Conservation (phyloP, 306 rosid genomes). For the Cicer arietinum region DNA sequence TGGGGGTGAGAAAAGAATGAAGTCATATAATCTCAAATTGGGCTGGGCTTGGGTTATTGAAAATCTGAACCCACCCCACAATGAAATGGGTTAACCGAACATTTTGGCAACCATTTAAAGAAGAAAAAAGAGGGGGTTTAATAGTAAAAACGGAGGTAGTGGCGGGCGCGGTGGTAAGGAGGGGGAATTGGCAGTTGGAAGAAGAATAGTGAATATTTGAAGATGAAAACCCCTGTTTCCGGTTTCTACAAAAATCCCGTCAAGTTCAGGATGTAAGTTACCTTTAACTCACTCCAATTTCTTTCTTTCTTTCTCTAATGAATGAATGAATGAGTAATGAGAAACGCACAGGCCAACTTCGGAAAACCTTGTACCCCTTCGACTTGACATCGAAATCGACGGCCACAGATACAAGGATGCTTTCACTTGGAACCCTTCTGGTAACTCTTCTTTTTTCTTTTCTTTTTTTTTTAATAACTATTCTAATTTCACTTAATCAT, state of each 20-base stretch:
- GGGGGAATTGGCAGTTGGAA: too few relatives aligned
- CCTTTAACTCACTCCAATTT: not conserved
- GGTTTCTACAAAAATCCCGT: slow-evolving; percentile 64
- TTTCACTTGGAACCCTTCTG: slow-evolving; percentile 97
- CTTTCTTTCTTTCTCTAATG: not conserved
- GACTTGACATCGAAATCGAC: slow-evolving; percentile 76
- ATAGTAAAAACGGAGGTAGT: too few relatives aligned
- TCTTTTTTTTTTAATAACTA: not conserved
- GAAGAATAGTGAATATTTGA: not conserved
- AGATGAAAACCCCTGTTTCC: slow-evolving; percentile 69
- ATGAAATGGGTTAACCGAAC: too few relatives aligned
- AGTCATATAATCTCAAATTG: too few relatives aligned
- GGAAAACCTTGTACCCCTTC: slow-evolving; percentile 74
- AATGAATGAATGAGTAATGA: not conserved
- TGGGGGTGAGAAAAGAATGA: too few relatives aligned
- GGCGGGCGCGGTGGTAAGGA: too few relatives aligned
- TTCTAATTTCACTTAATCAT: not conserved
- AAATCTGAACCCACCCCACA: too few relatives aligned
- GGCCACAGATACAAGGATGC: slow-evolving; percentile 80
- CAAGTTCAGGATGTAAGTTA: slow-evolving; percentile 77
- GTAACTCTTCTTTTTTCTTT: slow-evolving; percentile 36
- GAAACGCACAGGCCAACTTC: slow-evolving; percentile 65
- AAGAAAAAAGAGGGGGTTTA: too few relatives aligned
- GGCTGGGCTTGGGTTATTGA: too few relatives aligned
- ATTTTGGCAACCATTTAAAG: too few relatives aligned